phyloP scores from a whole-genome alignment of 1,284 basidiomycete genomes.

The Chalciporus sp. region DNA sequence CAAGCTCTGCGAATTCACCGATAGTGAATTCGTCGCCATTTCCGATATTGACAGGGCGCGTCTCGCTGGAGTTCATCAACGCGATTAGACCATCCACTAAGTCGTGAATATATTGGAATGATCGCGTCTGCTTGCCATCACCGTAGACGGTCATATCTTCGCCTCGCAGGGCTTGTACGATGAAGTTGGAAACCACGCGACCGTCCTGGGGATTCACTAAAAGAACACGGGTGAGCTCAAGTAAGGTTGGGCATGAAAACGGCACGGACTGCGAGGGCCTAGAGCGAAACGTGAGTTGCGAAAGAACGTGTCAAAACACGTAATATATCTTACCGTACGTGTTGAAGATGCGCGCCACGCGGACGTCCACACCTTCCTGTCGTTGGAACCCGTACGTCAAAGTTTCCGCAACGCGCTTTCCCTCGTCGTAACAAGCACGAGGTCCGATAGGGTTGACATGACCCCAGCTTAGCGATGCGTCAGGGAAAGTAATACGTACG shows the following conservation, averaged over 20 bases:
- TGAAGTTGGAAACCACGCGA: slow-evolving; percentile 97
- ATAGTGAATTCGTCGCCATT: slow-evolving; percentile 95
- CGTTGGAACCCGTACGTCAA: slow-evolving; percentile 93
- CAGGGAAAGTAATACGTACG: slow-evolving; percentile 12
- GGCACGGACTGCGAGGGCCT: slow-evolving; percentile 52
- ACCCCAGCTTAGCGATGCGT: slow-evolving; percentile 72
- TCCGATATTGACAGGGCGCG: slow-evolving; percentile 94
- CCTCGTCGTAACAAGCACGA: slow-evolving; percentile 98
- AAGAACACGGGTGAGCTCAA: slow-evolving; percentile 12
- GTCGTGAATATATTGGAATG: slow-evolving; percentile 93
- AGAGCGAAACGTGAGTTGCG: neutral
- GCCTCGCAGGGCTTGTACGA: slow-evolving; percentile 93
- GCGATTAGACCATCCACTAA: slow-evolving; percentile 83
- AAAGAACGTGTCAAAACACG: neutral
- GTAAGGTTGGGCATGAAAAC: neutral
- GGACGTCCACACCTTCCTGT: slow-evolving; percentile 93
- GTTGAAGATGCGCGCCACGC: slow-evolving; percentile 96
- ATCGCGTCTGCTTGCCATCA: slow-evolving; percentile 93
- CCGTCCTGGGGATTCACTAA: slow-evolving; percentile 96
- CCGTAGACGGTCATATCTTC: slow-evolving; percentile 98
- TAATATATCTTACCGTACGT: slow-evolving; percentile 59
- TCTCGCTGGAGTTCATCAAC: slow-evolving; percentile 90
- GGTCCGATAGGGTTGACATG: slow-evolving; percentile 98
- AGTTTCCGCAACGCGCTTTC: slow-evolving; percentile 94
- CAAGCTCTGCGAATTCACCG: slow-evolving; percentile 85